Evolutionary conservation across 345 rosid species (phyloP), one percentile per base, ranked within the genome.

Genomic region (Heritiera littoralis): DNA sequence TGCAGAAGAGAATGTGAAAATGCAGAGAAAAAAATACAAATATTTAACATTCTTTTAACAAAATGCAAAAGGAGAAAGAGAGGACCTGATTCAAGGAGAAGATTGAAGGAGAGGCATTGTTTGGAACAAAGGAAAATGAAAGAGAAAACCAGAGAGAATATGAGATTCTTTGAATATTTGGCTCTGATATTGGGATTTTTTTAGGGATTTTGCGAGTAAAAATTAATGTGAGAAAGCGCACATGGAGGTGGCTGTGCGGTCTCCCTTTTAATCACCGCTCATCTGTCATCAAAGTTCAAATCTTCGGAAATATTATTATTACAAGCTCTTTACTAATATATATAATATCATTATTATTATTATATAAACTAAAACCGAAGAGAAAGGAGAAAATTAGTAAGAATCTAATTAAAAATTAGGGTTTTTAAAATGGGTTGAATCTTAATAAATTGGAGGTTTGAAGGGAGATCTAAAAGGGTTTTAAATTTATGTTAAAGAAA

Each of bases 181-280:
- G 49, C 82, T 78, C 52, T 20, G 59, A 51, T 74, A 51, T 63
- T 49, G 77, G 80, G 82, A 61, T 68, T 60, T 72, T 41, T 41
- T 83, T 81, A 85, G 84, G 89, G 89, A 72, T 85, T 86, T 82
- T 77, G 76, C 71, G 58, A 70, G 75, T 40, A 52, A 48, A 52
- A 14, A 81, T 77, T 86, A 58, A 55, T 28, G 77, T 86, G 80
- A 2, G 82, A 60, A 64, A 1, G 74, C 51, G 80, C 80, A 12
- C 84, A 85, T 43, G 82, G 63, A 15, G 69, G 12, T 77, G 76
- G 23, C 40, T 6, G 83, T 85, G 86, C 72, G 66, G 51, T 46
- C 46, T 38, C 8, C 30, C 75, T 72, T 81, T 52, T 59, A 38
- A 76, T 76, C 81, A 73, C 49, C 69, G 76, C 83, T 6, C 81